These are phyloP conservation scores for Jamesozyma jinghongensis DNA, from an alignment of 805 yeast genomes.

Conservation along the genomic window DNA sequence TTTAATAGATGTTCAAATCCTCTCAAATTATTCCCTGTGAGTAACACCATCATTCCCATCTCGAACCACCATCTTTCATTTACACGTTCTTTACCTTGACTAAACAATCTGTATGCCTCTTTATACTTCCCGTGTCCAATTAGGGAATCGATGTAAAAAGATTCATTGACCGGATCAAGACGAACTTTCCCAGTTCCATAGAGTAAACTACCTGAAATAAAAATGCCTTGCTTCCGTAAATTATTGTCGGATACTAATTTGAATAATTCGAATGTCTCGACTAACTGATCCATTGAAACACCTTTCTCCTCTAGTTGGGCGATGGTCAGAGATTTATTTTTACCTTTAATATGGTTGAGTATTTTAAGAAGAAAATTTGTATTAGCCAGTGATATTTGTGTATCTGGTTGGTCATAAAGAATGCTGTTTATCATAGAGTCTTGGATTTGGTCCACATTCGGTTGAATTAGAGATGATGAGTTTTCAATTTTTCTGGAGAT, in stretches of 20 bases:
- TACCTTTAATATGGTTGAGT: constrained; percentile 11
- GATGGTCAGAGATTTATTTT: too few relatives aligned
- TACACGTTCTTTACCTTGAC: constrained; percentile 28
- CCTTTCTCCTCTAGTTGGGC: constrained; percentile 6
- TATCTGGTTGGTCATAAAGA: background rate
- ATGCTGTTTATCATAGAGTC: background rate
- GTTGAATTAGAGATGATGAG: background rate
- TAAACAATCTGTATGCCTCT: constrained; percentile 34
- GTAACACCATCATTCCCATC: constrained; percentile 35
- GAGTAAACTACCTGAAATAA: constrained; percentile 36
- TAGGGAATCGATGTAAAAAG: constrained; percentile 40
- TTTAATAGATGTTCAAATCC: constrained; percentile 32
- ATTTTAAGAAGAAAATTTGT: constrained; percentile 16
- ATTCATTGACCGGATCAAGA: constrained; percentile 44
- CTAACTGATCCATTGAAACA: constrained; percentile 28
- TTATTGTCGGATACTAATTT: constrained; percentile 32
- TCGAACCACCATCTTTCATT: constrained; percentile 48
- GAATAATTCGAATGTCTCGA: constrained; percentile 34
- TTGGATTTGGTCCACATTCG: background rate
- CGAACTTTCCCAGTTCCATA: constrained; percentile 35
- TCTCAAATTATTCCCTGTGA: constrained; percentile 28
- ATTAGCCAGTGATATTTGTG: constrained; percentile 7
- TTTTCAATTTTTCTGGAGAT: constrained; percentile 3
- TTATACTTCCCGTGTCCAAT: constrained; percentile 27
- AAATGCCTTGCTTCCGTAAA: constrained; percentile 30